Base-by-base conservation (phyloP, 768 basidiomycete species). In the Leccinum aurantiacum region DNA sequence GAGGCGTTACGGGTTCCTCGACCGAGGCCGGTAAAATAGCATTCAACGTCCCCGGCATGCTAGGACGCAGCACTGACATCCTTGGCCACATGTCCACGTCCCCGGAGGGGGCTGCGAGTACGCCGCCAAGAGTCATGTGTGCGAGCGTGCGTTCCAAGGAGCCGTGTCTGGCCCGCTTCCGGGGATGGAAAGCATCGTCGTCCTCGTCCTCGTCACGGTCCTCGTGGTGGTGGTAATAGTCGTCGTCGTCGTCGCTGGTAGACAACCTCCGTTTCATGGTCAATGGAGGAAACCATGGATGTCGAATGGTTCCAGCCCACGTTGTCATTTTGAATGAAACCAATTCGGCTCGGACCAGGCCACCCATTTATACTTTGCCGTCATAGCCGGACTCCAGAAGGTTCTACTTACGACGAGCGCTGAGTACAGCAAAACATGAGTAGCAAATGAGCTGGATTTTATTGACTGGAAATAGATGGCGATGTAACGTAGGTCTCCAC, bases 131-230 rank as follows among this genome's bases (percentile, higher is more conserved):
- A 0, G 73, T 68, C 66, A 89, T 78, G 63, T 82, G 78, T 19
- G 86, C 84, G 51, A 89, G 72, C 2, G 83, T 84, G 54, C 75
- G 75, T 72, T 89, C 87, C 4, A 89, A 75, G 19, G 75, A 74
- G 63, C 69, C 77, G 66, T 74, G 80, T 65, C 79, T 77, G 55
- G 76, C 78, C 8, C 85, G 80, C 70, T 87, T 86, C 17, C 66
- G 69, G 24, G 25, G 48, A 49, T 49, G 48, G 8, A 25, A 49
- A 25, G 19, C 44, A 17, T 62, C 57, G 47, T 65, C 60, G 58
- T 51, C 63, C 38, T 64, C 64, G 25, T 68, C 71, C 38, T 41
- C 17, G 44, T 46, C 48, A 14, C 14, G 48, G 48, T 24, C 24
- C 4, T 24, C 48, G 24, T 24, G 14, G 15, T 14, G 25, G 48